phyloP scores from a whole-genome alignment of 208 protist genomes.

The Acanthamoeba lenticulata region DNA sequence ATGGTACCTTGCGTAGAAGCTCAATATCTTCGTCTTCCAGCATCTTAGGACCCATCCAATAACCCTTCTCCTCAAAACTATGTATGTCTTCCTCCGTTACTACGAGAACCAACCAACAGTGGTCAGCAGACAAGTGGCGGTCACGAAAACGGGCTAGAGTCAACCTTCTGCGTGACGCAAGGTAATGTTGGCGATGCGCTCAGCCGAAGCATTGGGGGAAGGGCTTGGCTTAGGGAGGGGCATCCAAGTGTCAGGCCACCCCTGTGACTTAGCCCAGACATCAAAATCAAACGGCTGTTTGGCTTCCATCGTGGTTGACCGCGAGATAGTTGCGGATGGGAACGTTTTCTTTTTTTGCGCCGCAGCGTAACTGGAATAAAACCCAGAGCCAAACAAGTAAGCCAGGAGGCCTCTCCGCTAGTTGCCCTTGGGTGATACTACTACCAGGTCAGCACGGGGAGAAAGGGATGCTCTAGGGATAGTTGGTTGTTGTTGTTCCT shows the following conservation, averaged over 20 bases:
- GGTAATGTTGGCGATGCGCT: background rate
- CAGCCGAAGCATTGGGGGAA: background rate
- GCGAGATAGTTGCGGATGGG: no score
- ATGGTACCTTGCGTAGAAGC: background rate
- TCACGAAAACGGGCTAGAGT: background rate
- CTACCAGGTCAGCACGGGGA: no score
- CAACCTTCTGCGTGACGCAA: background rate
- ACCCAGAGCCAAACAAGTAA: no score
- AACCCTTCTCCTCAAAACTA: background rate
- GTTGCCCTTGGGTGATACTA: no score
- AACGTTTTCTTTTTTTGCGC: no score
- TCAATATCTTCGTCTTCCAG: background rate
- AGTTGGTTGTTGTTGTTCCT: no score
- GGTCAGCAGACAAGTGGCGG: background rate
- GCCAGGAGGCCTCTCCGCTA: no score
- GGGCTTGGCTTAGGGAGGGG: background rate
- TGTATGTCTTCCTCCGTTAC: background rate
- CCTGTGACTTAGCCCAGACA: background rate
- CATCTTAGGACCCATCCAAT: constrained; percentile 43
- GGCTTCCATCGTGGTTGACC: no score
- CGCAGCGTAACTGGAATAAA: no score
- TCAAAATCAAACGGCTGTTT: background rate
- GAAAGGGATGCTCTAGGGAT: no score
- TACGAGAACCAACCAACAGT: background rate
- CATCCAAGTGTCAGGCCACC: background rate